Conservation (phyloP, 2,329 filamentous ascomycete species). For the Talaromyces sp. region DNA sequence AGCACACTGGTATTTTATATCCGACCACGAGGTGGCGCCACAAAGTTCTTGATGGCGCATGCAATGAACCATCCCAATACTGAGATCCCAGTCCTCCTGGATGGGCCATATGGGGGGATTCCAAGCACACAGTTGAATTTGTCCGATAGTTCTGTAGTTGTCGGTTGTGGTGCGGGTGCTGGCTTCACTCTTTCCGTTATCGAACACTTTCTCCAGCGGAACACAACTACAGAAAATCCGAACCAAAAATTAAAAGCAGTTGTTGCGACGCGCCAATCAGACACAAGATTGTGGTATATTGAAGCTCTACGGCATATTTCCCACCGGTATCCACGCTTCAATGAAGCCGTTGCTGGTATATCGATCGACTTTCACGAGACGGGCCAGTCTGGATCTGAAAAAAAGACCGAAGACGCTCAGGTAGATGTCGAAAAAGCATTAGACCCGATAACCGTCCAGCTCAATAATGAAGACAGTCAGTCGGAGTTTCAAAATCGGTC, state of each 20-base stretch:
- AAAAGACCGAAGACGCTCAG: neutral
- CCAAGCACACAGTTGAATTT: constrained; percentile 32
- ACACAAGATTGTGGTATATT: constrained; percentile 1
- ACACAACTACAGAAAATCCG: neutral
- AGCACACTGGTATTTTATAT: constrained; percentile 55
- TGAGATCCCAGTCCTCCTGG: constrained; percentile 49
- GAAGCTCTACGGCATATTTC: neutral
- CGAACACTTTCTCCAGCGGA: constrained; percentile 26
- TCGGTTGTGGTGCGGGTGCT: constrained; percentile 57
- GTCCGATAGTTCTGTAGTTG: constrained; percentile 47
- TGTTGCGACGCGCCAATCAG: constrained; percentile 5
- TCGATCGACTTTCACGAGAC: constrained; percentile 12
- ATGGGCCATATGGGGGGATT: constrained; percentile 59
- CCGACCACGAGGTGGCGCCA: constrained; percentile 50
- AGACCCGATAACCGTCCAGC: neutral
- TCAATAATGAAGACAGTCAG: constrained; percentile 14
- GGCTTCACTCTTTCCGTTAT: constrained; percentile 52
- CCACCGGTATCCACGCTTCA: neutral
- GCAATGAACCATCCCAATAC: constrained; percentile 35
- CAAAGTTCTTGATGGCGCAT: constrained; percentile 44
- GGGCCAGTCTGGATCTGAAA: neutral
- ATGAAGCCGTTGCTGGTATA: neutral
- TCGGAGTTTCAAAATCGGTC: neutral
- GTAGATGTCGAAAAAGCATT: constrained; percentile 1
- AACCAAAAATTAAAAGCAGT: neutral